phyloP scores from a whole-genome alignment of 2,329 filamentous ascomycete genomes.

The Celoporthe dispersa region DNA sequence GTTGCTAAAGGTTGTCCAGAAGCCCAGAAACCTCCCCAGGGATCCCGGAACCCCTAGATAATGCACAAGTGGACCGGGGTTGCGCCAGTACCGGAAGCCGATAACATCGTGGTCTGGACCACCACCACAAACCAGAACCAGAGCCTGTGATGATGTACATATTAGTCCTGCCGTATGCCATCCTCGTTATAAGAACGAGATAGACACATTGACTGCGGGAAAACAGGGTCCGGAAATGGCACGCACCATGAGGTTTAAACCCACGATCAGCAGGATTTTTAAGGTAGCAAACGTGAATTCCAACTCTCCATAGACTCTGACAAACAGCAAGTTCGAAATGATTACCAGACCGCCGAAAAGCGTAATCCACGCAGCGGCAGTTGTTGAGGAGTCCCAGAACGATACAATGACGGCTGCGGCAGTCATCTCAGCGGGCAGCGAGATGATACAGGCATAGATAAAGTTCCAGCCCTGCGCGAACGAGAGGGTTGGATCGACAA shows the following conservation, averaged over 20 bases:
- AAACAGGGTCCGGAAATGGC: too few species aligned
- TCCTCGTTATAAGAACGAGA: too few species aligned
- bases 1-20: slow-evolving; percentile 30
- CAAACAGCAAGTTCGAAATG: slow-evolving; percentile 11
- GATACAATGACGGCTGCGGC: slow-evolving; percentile 24
- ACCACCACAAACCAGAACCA: slow-evolving; percentile 31
- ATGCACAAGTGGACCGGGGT: slow-evolving; percentile 31
- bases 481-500: slow-evolving; percentile 25
- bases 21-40: slow-evolving; percentile 33
- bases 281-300: slow-evolving; percentile 20
- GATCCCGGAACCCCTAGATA: slow-evolving; percentile 30
- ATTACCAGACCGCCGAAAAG: slow-evolving; percentile 16
- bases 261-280: slow-evolving; percentile 18
- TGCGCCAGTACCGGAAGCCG: slow-evolving; percentile 31
- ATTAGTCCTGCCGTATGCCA: too few species aligned
- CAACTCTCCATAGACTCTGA: slow-evolving; percentile 19
- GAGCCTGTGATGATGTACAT: too few species aligned
- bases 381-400: slow-evolving; percentile 8
- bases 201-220: too few species aligned
- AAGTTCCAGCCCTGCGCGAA: slow-evolving; percentile 27
- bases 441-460: slow-evolving; percentile 18
- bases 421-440: slow-evolving; percentile 32
- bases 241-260: slow-evolving; percentile 19
- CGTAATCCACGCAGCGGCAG: slow-evolving; percentile 13
- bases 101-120: slow-evolving; percentile 32